A percentile compares a stretch with the other conserved stretches of the same genome.
These are phyloP conservation scores for Colletotrichum phormii DNA, from an alignment of 2,329 filamentous ascomycete species.

Conservation along the genomic window DNA sequence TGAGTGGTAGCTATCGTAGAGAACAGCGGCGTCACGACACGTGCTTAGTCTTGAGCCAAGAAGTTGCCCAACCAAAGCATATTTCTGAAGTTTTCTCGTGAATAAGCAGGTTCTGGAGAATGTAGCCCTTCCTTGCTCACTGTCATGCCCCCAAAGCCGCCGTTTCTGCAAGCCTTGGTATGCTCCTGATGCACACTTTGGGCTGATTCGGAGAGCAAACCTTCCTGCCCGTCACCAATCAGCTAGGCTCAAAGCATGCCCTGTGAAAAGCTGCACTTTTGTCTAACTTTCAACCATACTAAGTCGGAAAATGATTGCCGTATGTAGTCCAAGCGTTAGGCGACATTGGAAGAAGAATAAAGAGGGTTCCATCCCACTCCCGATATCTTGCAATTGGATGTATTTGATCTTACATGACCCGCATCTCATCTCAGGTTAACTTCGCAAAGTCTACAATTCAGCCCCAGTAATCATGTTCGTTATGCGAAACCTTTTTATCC, in stretches of 20 bases:
- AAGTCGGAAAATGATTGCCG: not conserved
- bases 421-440: no score
- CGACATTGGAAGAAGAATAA: not conserved
- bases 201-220: not conserved
- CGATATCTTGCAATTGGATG: no score
- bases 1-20: not conserved
- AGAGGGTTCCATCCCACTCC: not conserved
- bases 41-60: not conserved
- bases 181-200: not conserved
- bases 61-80: not conserved
- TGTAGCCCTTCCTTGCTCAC: not conserved
- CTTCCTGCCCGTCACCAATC: not conserved
- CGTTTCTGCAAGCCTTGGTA: not conserved
- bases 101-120: not conserved
- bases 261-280: not conserved
- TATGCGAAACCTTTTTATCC: not conserved
- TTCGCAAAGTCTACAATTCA: not conserved
- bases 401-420: no score
- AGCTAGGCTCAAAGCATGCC: not conserved
- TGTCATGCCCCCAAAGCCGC: not conserved
- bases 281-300: not conserved
- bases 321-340: not conserved
- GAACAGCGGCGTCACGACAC: not conserved
- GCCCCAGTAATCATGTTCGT: not conserved
- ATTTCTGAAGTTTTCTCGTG: not conserved